Base-by-base conservation (phyloP, 768 basidiomycete genomes). In the Panellus pusillus region DNA sequence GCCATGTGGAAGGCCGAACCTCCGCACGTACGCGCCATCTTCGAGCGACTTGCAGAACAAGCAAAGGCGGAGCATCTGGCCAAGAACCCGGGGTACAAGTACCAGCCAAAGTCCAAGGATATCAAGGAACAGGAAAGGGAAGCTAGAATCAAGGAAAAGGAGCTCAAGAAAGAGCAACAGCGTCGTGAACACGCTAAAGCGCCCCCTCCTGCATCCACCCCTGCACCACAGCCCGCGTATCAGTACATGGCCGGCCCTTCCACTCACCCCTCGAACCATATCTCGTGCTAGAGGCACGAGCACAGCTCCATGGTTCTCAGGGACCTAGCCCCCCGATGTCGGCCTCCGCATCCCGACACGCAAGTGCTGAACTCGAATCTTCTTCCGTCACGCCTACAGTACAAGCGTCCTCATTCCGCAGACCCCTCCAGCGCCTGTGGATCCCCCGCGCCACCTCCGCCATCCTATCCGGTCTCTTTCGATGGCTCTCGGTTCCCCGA, bases 1-100 rank as follows among this genome's bases (percentile, higher is more conserved):
- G 44, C 65, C 5, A 74, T 84, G 77, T 92, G 90, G 91, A 82
- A 68, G 61, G 68, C 71, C 17, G 86, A 86, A 62, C 42, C 70
- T 0, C 70, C 74, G 1, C 70, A 69, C 0, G 75, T 82, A 52
- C 81, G 75, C 60, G 70, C 66, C 6, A 61, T 76, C 4, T 87
- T 76, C 57, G 84, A 86, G 60, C 72, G 73, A 29, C 68, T 70
- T 52, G 84, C 84, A 3, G 81, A 84, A 38, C 68, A 69, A 41
- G 74, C 66, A 44, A 85, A 85, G 62, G 72, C 72, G 1, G 74
- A 77, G 48, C 86, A 87, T 60, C 70, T 71, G 31, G 61, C 64
- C 3, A 61, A 66, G 58, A 84, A 82, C 59, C 86, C 86, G 1
- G 69, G 72, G 20, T 87, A 87, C 62, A 76, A 78, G 17, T 87